Evolutionary conservation across 106 monocot species (phyloP), one percentile per base, ranked within the genome.

Genomic region (Dendrobium chrysotoxum): DNA sequence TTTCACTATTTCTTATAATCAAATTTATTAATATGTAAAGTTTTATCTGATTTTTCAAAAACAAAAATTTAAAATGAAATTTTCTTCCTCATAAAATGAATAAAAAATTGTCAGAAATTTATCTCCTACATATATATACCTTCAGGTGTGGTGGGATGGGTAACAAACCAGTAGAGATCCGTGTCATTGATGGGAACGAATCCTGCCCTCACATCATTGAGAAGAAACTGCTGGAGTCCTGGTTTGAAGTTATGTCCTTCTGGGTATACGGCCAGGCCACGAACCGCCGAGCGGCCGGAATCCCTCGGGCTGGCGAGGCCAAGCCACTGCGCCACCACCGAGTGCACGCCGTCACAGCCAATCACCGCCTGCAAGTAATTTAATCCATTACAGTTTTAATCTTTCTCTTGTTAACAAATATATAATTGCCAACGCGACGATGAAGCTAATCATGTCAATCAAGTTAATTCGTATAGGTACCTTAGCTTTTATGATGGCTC

Each of bases 151-250:
- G 83, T 40, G 21, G 41, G 16, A 40, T 83, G 81, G 28, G 77
- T 40, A 23, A 84, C 78, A 77, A 84, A 90, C 90, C 88, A 90
- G 15, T 82, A 88, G 8, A 90, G 8, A 23, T 90, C 90, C 12
- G 18, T 84, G 12, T 79, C 82, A 12, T 82, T 86, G 23, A 88
- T 21, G 46, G 90, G 88, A 20, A 80, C 53, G 55, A 82, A 72
- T 8, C 79, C 90, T 26, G 82, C 90, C 73, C 86, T 83, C 40
- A 30, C 82, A 3, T 79, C 84, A 1, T 8, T 8, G 0, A 8
- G 6, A n/a, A 84, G 1, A 25, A 84, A 90, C 50, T 83, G 78
- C 41, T 76, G 57, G 20, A 75, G 5, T 30, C 72, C 84, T 47
- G 38, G 15, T n/a, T 55, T 23, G 7, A 79, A 76, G 13, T 76